These are phyloP conservation scores for Salvia hispanica DNA, from an alignment of 257 asterid genomes.

Conservation along the genomic window DNA sequence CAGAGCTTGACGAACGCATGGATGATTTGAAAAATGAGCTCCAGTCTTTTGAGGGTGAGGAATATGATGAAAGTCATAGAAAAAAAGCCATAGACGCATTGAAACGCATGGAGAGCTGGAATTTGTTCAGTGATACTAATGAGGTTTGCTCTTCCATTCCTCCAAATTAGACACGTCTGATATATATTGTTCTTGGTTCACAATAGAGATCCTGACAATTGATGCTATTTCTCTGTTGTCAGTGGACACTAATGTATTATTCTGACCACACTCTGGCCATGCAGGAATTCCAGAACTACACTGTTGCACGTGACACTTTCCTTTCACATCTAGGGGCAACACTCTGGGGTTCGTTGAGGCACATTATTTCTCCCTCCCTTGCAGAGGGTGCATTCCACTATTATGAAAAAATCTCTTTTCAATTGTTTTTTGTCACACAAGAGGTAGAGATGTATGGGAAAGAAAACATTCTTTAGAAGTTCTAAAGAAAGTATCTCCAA, in stretches of 20 bases:
- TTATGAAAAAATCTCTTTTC: conserved; percentile 89
- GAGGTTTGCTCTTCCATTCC: conserved; percentile 56
- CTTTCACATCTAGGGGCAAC: conserved; percentile 97
- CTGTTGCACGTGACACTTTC: conserved; percentile 95
- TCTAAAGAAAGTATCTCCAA: not conserved
- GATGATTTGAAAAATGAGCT: conserved; percentile 87
- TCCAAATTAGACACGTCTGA: conserved; percentile 10
- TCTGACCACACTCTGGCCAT: conserved; percentile 32
- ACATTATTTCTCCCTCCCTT: conserved; percentile 89
- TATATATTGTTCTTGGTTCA: conserved; percentile 18
- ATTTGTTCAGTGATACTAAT: conserved; percentile 73
- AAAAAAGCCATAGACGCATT: conserved; percentile 83
- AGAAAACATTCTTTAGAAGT: conserved; percentile 8
- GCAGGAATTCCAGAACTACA: conserved; percentile 86
- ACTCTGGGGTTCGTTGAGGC: conserved; percentile 95
- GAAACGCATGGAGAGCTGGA: conserved; percentile 98
- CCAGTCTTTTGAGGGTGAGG: conserved; percentile 78
- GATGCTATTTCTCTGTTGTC: conserved; percentile 19
- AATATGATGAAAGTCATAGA: conserved; percentile 73
- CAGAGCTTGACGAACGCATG: conserved; percentile 99
- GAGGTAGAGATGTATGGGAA: conserved; percentile 59
- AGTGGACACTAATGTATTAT: conserved; percentile 23
- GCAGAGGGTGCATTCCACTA: conserved; percentile 99
- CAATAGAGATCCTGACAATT: conserved; percentile 11
- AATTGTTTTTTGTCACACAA: conserved; percentile 84